Base-by-base conservation (phyloP, 164 flowering plant genomes). In the Macadamia integrifolia region DNA sequence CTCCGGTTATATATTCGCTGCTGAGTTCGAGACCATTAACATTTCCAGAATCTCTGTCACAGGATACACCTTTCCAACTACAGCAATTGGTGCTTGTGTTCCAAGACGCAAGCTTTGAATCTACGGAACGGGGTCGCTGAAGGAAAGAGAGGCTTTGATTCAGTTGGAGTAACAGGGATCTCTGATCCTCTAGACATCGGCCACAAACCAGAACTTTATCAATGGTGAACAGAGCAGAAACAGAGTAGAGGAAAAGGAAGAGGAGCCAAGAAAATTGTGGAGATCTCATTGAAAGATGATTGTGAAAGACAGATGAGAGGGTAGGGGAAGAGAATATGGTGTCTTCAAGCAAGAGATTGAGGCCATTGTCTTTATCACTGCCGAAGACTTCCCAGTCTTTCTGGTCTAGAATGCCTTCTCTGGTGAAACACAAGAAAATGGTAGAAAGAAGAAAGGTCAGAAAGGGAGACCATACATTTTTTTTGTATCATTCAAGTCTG, bases 161-260 rank as follows among this genome's bases (percentile, higher is more conserved):
- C 40, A 81, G 13, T 35, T 70, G 67, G 6, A 85, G 77, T 61
- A 80, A 40, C 30, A 75, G 32, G 0, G 49, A 17, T 29, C 30
- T 64, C 74, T 85, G 83, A 66, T 85, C 75, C 0, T 62, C 42
- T 5, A 60, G 75, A 57, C 86, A 85, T 30, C 60, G 75, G 42
- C 74, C 66, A 13, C 62, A 55, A 46, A 75, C 79, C 35, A 40
- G 53, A 60, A 11, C 46, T 14, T 55, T 12, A 61, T 58, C 0
- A 3, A 9, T 44, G 2, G 60, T 30, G 46, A 55, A 49, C 6
- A 74, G 31, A 53, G 66, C 15, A 10, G 32, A 57, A 56, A 57
- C 35, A 0, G 72, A 42, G 28, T 44, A 13, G 40, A 70, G 40
- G 6, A 62, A 44, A 59, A 70, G 56, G 23, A 23, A 23, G 23